A percentile compares a stretch with the other conserved stretches of the same genome.
Conservation (phyloP, 2,329 filamentous ascomycete species). For the Simplicillium sp. region DNA sequence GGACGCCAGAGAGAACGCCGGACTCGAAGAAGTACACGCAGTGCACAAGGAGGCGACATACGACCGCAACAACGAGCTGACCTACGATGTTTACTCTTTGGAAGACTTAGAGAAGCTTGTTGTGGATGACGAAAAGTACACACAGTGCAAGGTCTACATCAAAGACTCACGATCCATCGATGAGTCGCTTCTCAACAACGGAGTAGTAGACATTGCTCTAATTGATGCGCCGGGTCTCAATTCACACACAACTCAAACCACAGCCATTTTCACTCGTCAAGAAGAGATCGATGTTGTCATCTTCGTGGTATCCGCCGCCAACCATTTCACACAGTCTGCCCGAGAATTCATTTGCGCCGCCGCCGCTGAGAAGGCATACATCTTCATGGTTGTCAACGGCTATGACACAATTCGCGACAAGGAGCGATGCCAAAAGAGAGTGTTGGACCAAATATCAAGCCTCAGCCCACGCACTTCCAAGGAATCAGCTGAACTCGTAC, state of each 20-base stretch:
- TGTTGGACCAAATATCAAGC: conserved; percentile 77
- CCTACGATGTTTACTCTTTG: conserved; percentile 79
- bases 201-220: conserved; percentile 92
- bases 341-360: conserved; percentile 96
- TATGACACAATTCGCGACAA: conserved; percentile 93
- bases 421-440: conserved; percentile 81
- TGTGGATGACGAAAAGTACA: conserved; percentile 76
- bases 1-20: conserved; percentile 82
- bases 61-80: conserved; percentile 84
- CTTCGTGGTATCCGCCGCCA: conserved; percentile 94
- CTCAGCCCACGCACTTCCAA: conserved; percentile 92
- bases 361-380: conserved; percentile 93
- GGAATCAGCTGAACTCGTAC: conserved; percentile 83
- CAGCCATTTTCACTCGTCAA: conserved; percentile 90
- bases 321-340: conserved; percentile 96
- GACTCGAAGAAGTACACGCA: conserved; percentile 90
- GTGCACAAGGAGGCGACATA: conserved; percentile 76
- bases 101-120: conserved; percentile 81
- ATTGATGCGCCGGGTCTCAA: conserved; percentile 96
- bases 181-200: conserved; percentile 91
- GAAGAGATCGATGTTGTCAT: conserved; percentile 99
- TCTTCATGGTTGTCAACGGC: conserved; percentile 97
- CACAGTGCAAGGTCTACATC: conserved; percentile 95
- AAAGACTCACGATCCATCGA: conserved; percentile 83
- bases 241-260: conserved; percentile 92